A percentile compares a stretch with the other conserved stretches of the same genome.
phyloP scores from a whole-genome alignment of 2,329 filamentous ascomycete genomes.

The Aspergillus spinulosporus region DNA sequence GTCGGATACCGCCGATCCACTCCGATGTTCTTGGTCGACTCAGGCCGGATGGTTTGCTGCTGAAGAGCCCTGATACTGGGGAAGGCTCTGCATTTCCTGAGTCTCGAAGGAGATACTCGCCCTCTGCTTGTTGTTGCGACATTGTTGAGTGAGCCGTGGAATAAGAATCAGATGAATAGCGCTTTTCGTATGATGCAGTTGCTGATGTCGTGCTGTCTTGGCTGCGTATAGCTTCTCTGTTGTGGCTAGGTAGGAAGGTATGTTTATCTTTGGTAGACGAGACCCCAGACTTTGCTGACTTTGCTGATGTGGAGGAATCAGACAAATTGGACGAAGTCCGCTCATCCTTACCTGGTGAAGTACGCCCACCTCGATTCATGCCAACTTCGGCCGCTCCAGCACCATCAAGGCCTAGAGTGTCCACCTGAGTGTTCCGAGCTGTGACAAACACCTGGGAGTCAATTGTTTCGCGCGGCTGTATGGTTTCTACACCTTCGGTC shows the following conservation, averaged over 20 bases:
- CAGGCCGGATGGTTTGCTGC: conserved; percentile 24
- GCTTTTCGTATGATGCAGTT: conserved; percentile 34
- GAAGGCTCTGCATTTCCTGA: not conserved
- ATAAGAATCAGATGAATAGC: conserved; percentile 52
- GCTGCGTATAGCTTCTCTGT: conserved; percentile 24
- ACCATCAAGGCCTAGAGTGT: not conserved
- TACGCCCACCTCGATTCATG: conserved; percentile 30
- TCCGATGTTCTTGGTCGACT: conserved; percentile 56
- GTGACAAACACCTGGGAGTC: conserved; percentile 32
- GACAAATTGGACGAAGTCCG: conserved; percentile 59
- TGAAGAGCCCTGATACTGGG: conserved; percentile 29
- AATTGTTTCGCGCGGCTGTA: conserved; percentile 15
- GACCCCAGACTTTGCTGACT: conserved; percentile 27
- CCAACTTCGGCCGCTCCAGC: conserved; percentile 2
- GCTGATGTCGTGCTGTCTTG: conserved; percentile 29
- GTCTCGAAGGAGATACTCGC: conserved; percentile 53
- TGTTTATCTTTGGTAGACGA: conserved; percentile 29
- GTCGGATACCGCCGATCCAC: conserved; percentile 68
- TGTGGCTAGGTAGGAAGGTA: conserved; percentile 22
- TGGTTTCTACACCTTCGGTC: conserved; percentile 24
- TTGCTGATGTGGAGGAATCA: conserved; percentile 47
- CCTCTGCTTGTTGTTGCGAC: conserved; percentile 52
- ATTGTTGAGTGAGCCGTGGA: conserved; percentile 53
- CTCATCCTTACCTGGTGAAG: conserved; percentile 54
- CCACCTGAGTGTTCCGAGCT: conserved; percentile 27